Base-by-base conservation (phyloP, 768 basidiomycete genomes). In the Chalciporus pseudorubinellus region DNA sequence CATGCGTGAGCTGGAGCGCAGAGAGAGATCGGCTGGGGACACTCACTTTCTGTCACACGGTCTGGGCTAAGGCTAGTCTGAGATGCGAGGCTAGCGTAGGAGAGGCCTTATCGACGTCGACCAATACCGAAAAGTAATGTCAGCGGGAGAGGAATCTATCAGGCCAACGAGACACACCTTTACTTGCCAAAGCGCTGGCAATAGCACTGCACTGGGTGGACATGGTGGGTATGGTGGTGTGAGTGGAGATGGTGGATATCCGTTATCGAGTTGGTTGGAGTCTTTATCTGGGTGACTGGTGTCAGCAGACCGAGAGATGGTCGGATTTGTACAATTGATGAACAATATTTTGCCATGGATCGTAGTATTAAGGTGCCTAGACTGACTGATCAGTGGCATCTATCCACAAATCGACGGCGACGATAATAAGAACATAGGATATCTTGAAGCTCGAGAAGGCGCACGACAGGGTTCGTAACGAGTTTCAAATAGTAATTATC, bases 41-140 rank as follows among this genome's bases (percentile, higher is more conserved):
- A 71, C 78, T 52, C 59, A 88, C 87, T 77, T 39, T 77, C 76
- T 39, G 70, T 67, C 44, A 89, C 76, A 49, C 76, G 82, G 29
- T 76, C 67, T 61, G 78, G 72, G 38, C 61, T 42, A 41, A 66
- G 46, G 45, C 75, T 74, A 34, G 80, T 68, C 60, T 71, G 65
- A 12, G 4, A 3, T 8, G 84, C 85, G 59, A 89, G 76, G 26
- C 72, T 56, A 19, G 57, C 59, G 58, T 83, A 81, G 24, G 76
- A 72, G 24, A 76, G 41, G 4, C 79, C 84, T 85, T 4, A 3
- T 4, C n/a, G n/a, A 50, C 36, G 36, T 5, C 16, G 16, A 20
- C 20, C 4, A 51, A 63, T 65, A 20, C 38, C 51, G 12, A 28
- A 9, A 9, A 9, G 20, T 3, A 29, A 40, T 9, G 26, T 43